Conservation (phyloP, 306 rosid genomes). For the Albizia julibrissin region DNA sequence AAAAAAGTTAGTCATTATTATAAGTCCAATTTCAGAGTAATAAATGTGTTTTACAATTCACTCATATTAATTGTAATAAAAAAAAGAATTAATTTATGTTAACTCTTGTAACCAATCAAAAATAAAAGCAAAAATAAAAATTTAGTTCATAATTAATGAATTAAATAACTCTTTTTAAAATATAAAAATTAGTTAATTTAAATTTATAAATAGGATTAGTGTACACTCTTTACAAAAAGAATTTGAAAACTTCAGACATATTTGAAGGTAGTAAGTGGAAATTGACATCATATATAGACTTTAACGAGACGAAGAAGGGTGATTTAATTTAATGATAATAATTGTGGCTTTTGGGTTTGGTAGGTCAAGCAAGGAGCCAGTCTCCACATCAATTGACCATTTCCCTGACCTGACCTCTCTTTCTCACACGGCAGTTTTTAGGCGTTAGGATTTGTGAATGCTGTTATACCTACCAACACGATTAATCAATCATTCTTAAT, state of each 20-base stretch:
- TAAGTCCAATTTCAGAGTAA: no score
- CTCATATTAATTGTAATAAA: no score
- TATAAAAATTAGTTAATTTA: no score
- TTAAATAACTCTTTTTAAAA: no score
- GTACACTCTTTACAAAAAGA: neutral
- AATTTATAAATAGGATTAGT: neutral
- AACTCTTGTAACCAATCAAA: no score
- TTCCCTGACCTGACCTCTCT: neutral
- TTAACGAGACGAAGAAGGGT: neutral
- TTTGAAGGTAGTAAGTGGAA: conserved; percentile 31
- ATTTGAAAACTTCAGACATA: neutral
- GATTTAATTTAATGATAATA: neutral
- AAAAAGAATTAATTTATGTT: no score
- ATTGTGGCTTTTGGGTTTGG: neutral
- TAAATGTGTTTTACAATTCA: no score
- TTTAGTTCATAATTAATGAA: no score
- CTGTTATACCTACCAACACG: neutral
- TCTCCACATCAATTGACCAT: conserved; percentile 31
- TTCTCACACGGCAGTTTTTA: conserved; percentile 19
- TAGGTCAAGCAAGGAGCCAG: neutral
- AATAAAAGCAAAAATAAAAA: no score
- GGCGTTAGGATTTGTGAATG: neutral
- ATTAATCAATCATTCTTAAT: neutral
- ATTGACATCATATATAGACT: conserved; percentile 20
- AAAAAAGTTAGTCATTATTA: no score